Base-by-base conservation (phyloP, 2,329 filamentous ascomycete species). In the Colletotrichum truncatum region DNA sequence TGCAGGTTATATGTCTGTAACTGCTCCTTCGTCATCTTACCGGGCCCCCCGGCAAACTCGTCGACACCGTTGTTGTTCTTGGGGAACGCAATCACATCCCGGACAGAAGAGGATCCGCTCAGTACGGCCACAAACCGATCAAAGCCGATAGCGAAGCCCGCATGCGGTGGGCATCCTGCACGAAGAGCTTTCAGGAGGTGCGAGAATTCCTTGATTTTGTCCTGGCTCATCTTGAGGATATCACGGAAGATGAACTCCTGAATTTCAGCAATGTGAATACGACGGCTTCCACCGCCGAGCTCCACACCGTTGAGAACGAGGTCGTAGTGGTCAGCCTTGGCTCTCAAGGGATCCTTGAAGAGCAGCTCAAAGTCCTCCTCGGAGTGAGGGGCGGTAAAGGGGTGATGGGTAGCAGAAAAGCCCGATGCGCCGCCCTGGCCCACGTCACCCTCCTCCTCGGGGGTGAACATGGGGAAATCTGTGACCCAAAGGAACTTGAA, bases 11-110 rank as follows among this genome's bases (percentile, higher is more conserved):
- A 87, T 0, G 81, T 82, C 54, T 71, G 73, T 56, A 86, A 75
- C 69, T 85, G 80, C 52, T 87, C 85, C 63, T 87, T 79, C 0
- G 85, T 92, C 68, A 97, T 83, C 68, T 76, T 77, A 53, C 89
- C 89, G 0, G 96, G 96, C 67, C 92, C 93, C 71, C 88, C 89
- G 3, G 97, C 93, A 77, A 97, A 87, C 61, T 89, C 78, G 79
- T 99, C 96, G 74, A 97, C 92, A 1, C 96, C 94, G 75, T 90
- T 94, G 67, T 93, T 94, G 67, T 89, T 94, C 83, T 99, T 99
- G 0, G 96, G 97, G 74, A 99, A 99, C 0, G 94, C 94, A 77
- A 99, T 98, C 2, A 99, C 95, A 80, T 99, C 95, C 65, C 93
- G 84, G 3, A 99, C 91, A 2, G 91, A 94, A 10, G 91, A 85